Percentiles rank a stretch among this genome's conserved stretches.
These are phyloP conservation scores for Fusarium pseudonygamai DNA, from an alignment of 2,329 filamentous ascomycete species.

Conservation along the genomic window DNA sequence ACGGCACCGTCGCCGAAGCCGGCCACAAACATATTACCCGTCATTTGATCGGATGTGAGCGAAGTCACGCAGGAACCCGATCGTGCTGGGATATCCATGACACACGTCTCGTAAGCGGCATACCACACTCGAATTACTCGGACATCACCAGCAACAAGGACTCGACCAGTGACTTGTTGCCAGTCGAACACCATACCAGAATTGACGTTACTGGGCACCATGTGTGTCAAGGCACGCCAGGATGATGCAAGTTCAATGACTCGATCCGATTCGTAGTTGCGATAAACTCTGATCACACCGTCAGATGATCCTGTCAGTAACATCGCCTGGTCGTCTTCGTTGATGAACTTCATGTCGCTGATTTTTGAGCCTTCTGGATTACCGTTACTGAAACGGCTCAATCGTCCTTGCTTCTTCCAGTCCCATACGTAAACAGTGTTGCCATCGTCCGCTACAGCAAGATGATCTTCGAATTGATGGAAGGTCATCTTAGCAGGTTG, in stretches of 20 bases:
- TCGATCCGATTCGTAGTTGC: constrained; percentile 83
- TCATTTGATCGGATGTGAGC: constrained; percentile 96
- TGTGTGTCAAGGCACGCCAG: constrained; percentile 91
- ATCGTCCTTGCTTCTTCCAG: constrained; percentile 79
- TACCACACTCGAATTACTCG: constrained; percentile 97
- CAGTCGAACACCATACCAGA: constrained; percentile 97
- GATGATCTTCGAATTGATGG: constrained; percentile 96
- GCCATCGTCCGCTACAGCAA: constrained; percentile 91
- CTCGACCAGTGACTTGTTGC: constrained; percentile 96
- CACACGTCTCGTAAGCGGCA: constrained; percentile 90
- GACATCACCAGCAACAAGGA: constrained; percentile 95
- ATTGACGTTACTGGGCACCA: constrained; percentile 93
- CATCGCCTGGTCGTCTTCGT: constrained; percentile 95
- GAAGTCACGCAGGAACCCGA: constrained; percentile 97
- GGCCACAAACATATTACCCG: constrained; percentile 93
- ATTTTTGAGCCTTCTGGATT: constrained; percentile 93
- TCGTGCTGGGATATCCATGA: constrained; percentile 91
- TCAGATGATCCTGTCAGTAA: constrained; percentile 96
- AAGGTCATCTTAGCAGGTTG: constrained; percentile 95
- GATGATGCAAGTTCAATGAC: constrained; percentile 86
- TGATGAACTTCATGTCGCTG: constrained; percentile 96
- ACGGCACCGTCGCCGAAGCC: constrained; percentile 97
- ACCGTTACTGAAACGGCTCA: constrained; percentile 91
- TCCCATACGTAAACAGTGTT: constrained; percentile 95
- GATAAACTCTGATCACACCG: constrained; percentile 91